Base-by-base conservation (phyloP, 495 filamentous ascomycete species). In the Penicillium soppii region DNA sequence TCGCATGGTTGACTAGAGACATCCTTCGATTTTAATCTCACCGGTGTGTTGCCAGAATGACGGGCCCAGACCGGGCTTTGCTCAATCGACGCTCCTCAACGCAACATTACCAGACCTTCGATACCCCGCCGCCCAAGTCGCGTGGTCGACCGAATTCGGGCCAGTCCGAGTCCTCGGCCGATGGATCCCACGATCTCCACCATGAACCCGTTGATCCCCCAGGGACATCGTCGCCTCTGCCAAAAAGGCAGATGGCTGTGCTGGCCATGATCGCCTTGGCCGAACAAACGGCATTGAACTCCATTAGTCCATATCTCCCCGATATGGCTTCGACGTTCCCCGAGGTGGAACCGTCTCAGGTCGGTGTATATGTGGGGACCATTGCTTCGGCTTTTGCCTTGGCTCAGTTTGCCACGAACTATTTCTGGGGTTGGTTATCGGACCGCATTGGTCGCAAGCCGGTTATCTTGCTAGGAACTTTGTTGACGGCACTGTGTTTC, bases 221-320 rank as follows among this genome's bases (percentile, higher is more conserved):
- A 43, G 57, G 43, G 50, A 58, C 50, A 7, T 65, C 77, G 25
- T 88, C 89, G 0, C 89, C 92, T 0, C 73, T 97, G 20, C 94
- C 94, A 1, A 86, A 80, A 57, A 85, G 73, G 60, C 95, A 97
- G 68, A 85, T 98, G 44, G 76, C 80, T 5, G 82, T 96, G 2
- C 76, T 98, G 21, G 94, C 91, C 2, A 69, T 97, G 55, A 88
- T 98, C 39, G 90, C 91, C 3, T 77, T 98, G 16, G 86, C 89
- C 26, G 94, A 98, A 58, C 94, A 98, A 71, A 97, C 95, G 0
- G 94, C 94, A 1, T 81, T 98, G 59, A 97, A 98, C 62, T 94
- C 88, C 12, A 95, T 98, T 53, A 88, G 87, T n/a, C 94, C 94
- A 0, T 98, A 98, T 68, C 82, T 98, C 0, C 94, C 94, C 0